Evolutionary conservation across 306 rosid genomes (phyloP), one percentile per base, ranked within the genome.

Genomic region (Alnus rubra): DNA sequence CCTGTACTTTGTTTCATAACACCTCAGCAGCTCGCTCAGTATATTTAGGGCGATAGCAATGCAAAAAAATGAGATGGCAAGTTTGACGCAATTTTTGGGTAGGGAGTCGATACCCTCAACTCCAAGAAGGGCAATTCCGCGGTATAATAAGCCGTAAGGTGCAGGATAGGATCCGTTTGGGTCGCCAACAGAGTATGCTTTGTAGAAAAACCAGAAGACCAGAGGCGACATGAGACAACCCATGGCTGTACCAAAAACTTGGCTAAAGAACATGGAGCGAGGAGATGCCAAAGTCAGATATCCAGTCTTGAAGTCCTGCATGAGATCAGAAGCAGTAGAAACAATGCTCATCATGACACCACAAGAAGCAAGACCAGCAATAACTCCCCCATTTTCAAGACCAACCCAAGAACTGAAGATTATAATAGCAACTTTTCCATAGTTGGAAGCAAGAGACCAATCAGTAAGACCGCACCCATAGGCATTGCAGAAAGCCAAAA

Each of bases 301-400:
- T 0, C 97, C 96, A 0, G 90, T 92, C 78, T 92, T 90, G 85
- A 92, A 92, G 55, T 92, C 96, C 35, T 92, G 97, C 97, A 92
- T 90, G 2, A 90, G 78, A 74, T 92, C 96, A 31, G 92, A 87
- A 76, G 97, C 96, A 2, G 97, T 89, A 9, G 96, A 82, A 42
- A 90, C 96, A 71, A 90, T 90, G 80, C 88, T 92, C 96, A 92
- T 92, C 95, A 88, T 90, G 48, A 92, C 88, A 64, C 97, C 97
- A 64, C 97, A 92, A 0, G 95, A 76, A 6, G 95, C 95, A 37
- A 92, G 91, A 15, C 97, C 93, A 12, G 97, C 93, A 68, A 92
- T 47, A 4, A 89, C 87, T 33, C 97, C 93, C 14, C 97, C 97
- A 0, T 85, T 7, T 42, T 52, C 80, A 30, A 83, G 77, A 19